These are phyloP conservation scores for Hamigera avellanea DNA, from an alignment of 495 filamentous ascomycete species.

Conservation along the genomic window DNA sequence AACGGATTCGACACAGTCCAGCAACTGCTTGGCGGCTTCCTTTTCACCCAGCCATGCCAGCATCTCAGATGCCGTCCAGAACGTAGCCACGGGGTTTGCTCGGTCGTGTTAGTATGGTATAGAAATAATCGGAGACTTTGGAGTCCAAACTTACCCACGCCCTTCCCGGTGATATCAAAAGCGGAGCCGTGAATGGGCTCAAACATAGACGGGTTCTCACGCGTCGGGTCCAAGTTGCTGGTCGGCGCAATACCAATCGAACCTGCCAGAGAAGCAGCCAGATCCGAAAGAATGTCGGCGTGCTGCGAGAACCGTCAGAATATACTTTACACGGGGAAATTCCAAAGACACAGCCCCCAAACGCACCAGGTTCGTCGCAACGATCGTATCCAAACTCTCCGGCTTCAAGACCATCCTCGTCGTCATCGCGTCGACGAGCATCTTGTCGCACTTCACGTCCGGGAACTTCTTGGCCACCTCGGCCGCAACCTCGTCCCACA, in stretches of 20 bases:
- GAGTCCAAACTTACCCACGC: no score
- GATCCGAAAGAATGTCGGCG: slow-evolving; percentile 45
- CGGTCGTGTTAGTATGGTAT: no score
- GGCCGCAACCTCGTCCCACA: slow-evolving; percentile 44
- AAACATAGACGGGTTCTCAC: slow-evolving; percentile 51
- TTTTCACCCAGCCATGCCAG: slow-evolving; percentile 51
- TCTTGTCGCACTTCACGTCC: slow-evolving; percentile 43
- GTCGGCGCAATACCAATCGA: slow-evolving; percentile 49
- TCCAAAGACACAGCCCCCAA: no score
- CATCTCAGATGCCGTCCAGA: slow-evolving; percentile 63
- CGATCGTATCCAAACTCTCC: slow-evolving; percentile 41
- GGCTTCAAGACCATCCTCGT: slow-evolving; percentile 44
- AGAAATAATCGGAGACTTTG: no score
- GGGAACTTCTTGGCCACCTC: slow-evolving; percentile 37
- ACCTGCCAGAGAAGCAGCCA: slow-evolving; percentile 45
- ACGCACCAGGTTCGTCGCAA: slow-evolving; percentile 41
- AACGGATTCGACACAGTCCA: slow-evolving; percentile 50
- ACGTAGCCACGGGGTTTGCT: slow-evolving; percentile 62
- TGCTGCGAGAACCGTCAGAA: slow-evolving; percentile 17
- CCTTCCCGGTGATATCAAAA: slow-evolving; percentile 62
- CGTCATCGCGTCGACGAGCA: slow-evolving; percentile 52
- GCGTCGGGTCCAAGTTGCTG: slow-evolving; percentile 52
- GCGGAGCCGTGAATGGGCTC: slow-evolving; percentile 60
- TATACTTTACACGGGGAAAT: neutral
- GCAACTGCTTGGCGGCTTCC: slow-evolving; percentile 40